Conservation (phyloP, 768 basidiomycete genomes). For the Tulasnella sp. region DNA sequence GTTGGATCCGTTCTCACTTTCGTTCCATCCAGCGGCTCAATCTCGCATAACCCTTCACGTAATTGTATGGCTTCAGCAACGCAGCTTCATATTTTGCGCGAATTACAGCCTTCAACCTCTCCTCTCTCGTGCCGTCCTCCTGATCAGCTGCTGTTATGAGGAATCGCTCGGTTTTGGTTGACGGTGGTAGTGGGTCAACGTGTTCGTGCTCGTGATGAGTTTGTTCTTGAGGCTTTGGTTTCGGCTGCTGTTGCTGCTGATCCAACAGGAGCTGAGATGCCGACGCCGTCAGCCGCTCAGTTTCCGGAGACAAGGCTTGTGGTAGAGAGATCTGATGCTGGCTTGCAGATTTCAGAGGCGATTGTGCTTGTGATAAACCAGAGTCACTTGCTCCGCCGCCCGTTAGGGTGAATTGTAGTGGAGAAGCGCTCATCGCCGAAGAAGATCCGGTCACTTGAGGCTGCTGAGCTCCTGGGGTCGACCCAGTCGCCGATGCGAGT, state of each 20-base stretch:
- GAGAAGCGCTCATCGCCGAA: conserved; percentile 26
- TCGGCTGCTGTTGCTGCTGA: conserved; percentile 26
- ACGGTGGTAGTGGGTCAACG: conserved; percentile 56
- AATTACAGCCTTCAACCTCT: conserved; percentile 86
- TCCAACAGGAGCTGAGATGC: neutral
- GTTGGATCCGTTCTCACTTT: conserved; percentile 52
- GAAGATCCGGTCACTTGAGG: conserved; percentile 31
- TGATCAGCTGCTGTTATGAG: conserved; percentile 93
- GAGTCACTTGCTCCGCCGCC: conserved; percentile 20
- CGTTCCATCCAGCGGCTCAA: conserved; percentile 92
- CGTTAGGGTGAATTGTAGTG: conserved; percentile 27
- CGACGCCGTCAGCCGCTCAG: neutral
- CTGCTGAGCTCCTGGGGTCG: conserved; percentile 40
- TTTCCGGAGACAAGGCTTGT: conserved; percentile 13
- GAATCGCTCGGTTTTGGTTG: conserved; percentile 82
- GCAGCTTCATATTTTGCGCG: conserved; percentile 97
- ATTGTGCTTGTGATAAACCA: conserved; percentile 29
- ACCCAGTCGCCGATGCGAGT: conserved; percentile 18
- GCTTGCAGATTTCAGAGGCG: neutral
- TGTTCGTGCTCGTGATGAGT: conserved; percentile 28
- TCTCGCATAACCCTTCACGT: conserved; percentile 91
- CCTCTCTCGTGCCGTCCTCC: conserved; percentile 82
- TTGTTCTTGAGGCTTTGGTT: conserved; percentile 29
- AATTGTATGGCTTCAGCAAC: conserved; percentile 90
- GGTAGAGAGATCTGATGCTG: conserved; percentile 14